Evolutionary conservation across 345 rosid species (phyloP), one percentile per base, ranked within the genome.

Genomic region (Draba incana): DNA sequence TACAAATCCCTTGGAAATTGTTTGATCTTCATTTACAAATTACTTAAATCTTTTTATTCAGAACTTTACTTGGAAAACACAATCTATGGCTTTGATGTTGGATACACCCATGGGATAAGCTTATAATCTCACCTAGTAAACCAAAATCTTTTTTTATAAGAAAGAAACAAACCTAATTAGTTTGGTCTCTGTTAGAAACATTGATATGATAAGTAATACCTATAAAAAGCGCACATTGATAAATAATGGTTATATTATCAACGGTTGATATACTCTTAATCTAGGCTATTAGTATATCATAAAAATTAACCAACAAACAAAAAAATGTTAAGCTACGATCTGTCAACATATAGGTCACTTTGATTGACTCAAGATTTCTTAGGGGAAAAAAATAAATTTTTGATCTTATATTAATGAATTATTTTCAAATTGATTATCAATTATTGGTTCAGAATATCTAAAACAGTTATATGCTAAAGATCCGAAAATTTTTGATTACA

Each of bases 401-500:
- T 46, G 15, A 47, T 38, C 46, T 33, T 33, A 39, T 69, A 47
- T 2, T 59, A 41, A 41, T 69, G 52, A 50, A 58, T 43, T 69
- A 30, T 50, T 41, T 61, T 42, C 46, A 52, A 15, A 50, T 60
- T 25, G 39, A 49, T 56, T 0, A 35, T 39, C 33, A 50, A 41
- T 35, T 24, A 49, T 50, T 69, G 30, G 11, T 39, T 48, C 25
- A 20, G 52, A 28, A 69, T 33, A 33, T 15, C 15, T 28, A 49
- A 59, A 60, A 9, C 60, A 12, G 6, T 1, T 12, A 5, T 15
- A 33, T 58, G 12, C 4, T 8, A 33, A 59, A 59, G 43, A 61
- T 70, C 53, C 14, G 41, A 48, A 47, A 25, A 14, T 37, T 48
- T 13, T 13, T 48, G 27, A 15, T 48, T 39, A 30, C 8, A 58